A percentile compares a stretch with the other conserved stretches of the same genome.
Evolutionary conservation across 352 stramenopile genomes (phyloP).

Genomic region (Globisporangium middletonii): DNA sequence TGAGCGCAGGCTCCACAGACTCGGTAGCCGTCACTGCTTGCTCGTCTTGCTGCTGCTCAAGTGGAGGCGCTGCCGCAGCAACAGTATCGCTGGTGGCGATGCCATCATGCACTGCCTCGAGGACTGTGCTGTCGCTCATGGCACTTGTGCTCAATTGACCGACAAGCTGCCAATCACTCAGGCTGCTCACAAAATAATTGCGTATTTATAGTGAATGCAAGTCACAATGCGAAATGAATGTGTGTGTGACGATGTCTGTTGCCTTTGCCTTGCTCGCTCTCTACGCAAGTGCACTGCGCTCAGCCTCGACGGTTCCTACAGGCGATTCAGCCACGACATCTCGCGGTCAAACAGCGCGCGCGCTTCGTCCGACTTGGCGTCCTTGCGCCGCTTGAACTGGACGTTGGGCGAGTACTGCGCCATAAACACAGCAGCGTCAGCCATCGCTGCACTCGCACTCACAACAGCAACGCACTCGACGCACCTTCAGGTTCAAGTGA

Average conservation of each 20-base stretch:
- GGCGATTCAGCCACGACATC: constrained; percentile 72
- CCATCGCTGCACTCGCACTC: not conserved
- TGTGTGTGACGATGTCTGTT: not conserved
- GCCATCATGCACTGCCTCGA: not conserved
- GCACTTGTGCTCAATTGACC: too few relatives aligned
- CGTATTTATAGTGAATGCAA: too few relatives aligned
- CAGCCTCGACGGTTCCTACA: constrained; percentile 8
- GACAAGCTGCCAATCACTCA: too few relatives aligned
- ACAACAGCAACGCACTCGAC: not conserved
- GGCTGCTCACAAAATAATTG: too few relatives aligned
- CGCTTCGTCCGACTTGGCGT: constrained; percentile 54
- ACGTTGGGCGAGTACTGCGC: constrained; percentile 66
- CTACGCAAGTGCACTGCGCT: not conserved
- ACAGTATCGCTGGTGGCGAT: not conserved
- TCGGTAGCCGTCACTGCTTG: not conserved
- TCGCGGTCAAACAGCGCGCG: constrained; percentile 62
- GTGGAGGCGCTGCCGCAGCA: not conserved
- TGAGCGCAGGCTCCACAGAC: not conserved
- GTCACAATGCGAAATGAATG: not conserved
- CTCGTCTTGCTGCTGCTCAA: not conserved
- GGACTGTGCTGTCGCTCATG: not conserved
- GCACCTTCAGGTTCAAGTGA: constrained; percentile 77
- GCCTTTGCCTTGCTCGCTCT: not conserved
- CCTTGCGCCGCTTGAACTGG: constrained; percentile 71
- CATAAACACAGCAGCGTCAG: not conserved